Percentiles rank a stretch among this genome's conserved stretches.
These are phyloP conservation scores for Cladorrhinum sp. DNA, from an alignment of 2,329 filamentous ascomycete species.

Conservation along the genomic window DNA sequence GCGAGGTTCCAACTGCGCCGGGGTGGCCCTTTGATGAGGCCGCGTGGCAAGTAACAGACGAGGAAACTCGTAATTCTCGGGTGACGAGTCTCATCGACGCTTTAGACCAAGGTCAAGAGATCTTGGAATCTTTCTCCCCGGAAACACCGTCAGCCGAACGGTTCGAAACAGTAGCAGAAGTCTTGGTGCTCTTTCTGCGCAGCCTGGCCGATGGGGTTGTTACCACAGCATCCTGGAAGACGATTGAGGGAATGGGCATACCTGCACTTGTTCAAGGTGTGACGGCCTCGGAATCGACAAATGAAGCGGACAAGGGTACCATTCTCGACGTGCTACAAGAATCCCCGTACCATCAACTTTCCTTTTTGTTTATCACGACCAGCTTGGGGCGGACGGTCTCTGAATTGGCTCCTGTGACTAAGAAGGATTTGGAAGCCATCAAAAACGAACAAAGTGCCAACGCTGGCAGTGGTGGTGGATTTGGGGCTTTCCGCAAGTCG, in stretches of 20 bases:
- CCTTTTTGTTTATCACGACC: constrained; percentile 81
- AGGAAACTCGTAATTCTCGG: constrained; percentile 29
- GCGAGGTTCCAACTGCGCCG: constrained; percentile 48
- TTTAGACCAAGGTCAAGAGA: constrained; percentile 65
- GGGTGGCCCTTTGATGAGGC: constrained; percentile 60
- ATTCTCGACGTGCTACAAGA: constrained; percentile 72
- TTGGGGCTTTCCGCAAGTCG: constrained; percentile 39
- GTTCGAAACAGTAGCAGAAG: constrained; percentile 71
- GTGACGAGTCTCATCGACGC: constrained; percentile 55
- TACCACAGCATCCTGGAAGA: constrained; percentile 65
- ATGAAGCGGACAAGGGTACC: constrained; percentile 46
- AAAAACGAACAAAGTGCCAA: constrained; percentile 21
- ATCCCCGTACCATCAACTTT: constrained; percentile 77
- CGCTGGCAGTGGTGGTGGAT: constrained; percentile 10
- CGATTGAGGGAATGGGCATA: constrained; percentile 55
- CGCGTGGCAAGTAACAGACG: constrained; percentile 32
- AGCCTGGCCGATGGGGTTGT: constrained; percentile 79
- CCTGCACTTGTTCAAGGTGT: constrained; percentile 32
- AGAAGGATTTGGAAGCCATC: constrained; percentile 37
- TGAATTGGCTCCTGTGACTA: constrained; percentile 45
- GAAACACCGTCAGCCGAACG: constrained; percentile 63
- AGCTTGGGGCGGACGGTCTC: constrained; percentile 60
- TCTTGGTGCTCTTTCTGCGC: constrained; percentile 69
- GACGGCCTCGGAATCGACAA: constrained; percentile 38
- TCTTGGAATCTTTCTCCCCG: constrained; percentile 60